These are phyloP conservation scores for Xylaria cubensis DNA, from an alignment of 495 filamentous ascomycete genomes.

Conservation along the genomic window DNA sequence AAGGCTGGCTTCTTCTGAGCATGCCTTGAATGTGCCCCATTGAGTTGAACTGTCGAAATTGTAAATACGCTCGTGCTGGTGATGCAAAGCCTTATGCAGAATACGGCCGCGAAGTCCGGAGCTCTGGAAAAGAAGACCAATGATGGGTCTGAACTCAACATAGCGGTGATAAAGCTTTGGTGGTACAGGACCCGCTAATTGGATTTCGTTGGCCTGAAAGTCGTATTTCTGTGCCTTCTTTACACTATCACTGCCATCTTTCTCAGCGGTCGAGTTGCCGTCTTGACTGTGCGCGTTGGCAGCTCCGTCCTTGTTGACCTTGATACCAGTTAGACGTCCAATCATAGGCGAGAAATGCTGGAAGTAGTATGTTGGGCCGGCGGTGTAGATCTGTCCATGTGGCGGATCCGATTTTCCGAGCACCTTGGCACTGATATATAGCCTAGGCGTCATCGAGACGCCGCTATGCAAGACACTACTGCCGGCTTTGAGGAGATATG, in stretches of 20 bases:
- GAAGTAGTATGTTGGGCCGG: constrained; percentile 77
- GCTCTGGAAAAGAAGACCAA: constrained; percentile 85
- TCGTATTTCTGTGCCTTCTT: constrained; percentile 73
- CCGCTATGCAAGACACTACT: constrained; percentile 60
- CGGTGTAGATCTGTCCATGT: constrained; percentile 79
- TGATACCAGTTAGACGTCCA: constrained; percentile 78
- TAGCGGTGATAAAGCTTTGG: constrained; percentile 82
- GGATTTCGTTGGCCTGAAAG: constrained; percentile 94
- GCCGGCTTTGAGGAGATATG: constrained; percentile 73
- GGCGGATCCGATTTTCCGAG: constrained; percentile 76
- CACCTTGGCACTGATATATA: constrained; percentile 74
- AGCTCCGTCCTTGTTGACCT: constrained; percentile 59
- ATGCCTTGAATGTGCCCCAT: constrained; percentile 61
- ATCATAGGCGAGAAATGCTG: constrained; percentile 90
- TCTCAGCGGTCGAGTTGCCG: constrained; percentile 30
- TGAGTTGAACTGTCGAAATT: constrained; percentile 79
- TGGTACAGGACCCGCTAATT: constrained; percentile 83
- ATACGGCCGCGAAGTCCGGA: constrained; percentile 77
- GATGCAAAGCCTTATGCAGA: constrained; percentile 82
- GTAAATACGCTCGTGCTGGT: constrained; percentile 88
- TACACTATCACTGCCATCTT: constrained; percentile 41
- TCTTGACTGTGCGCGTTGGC: constrained; percentile 45
- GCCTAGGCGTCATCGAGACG: constrained; percentile 57
- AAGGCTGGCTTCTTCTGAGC: constrained; percentile 67
- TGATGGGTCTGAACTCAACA: constrained; percentile 90